Base-by-base conservation (phyloP, 768 basidiomycete species). In the Termitomyces sp. region DNA sequence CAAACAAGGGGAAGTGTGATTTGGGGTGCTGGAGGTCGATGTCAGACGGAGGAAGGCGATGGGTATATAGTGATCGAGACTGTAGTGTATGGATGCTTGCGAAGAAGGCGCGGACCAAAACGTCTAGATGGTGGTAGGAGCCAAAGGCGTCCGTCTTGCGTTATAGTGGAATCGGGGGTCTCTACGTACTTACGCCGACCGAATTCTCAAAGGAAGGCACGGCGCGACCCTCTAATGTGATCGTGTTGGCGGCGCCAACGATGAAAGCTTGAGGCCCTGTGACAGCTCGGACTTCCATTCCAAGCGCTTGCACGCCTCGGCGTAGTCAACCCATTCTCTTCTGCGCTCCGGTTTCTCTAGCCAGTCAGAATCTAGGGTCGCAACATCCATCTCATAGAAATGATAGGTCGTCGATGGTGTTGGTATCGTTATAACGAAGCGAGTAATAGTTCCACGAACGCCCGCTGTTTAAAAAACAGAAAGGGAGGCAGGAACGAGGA, bases 241-340 rank as follows among this genome's bases (percentile, higher is more conserved):
- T 21, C 63, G 63, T 53, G 57, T 15, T 19, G 84, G 78, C 40
- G 88, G 78, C 40, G 88, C 88, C 58, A 91, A 71, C 11, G 89
- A 84, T 31, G 85, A 91, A 31, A 87, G 76, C 63, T 78, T 77
- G 52, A 93, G 77, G 50, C 85, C 91, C 68, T 89, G 86, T 8
- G 84, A 82, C 44, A 94, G 79, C 73, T 94, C 91, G n/a, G 80
- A 73, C 68, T 94, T 94, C 91, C 91, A 94, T 58, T 84, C 79
- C 41, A 94, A 68, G 63, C 91, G 76, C 64, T 78, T 73, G 60
- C 83, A 72, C 15, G 91, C 91, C 73, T 93, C 91, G 45, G 85
- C 82, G 64, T 86, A 91, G 71, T 92, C 90, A 63, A 94, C 90
- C 90, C 89, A 92, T 74, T 93, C 91, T 64, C 91, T 75, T 69